phyloP scores from a whole-genome alignment of 805 yeast genomes.

The Komagataella phaffii region DNA sequence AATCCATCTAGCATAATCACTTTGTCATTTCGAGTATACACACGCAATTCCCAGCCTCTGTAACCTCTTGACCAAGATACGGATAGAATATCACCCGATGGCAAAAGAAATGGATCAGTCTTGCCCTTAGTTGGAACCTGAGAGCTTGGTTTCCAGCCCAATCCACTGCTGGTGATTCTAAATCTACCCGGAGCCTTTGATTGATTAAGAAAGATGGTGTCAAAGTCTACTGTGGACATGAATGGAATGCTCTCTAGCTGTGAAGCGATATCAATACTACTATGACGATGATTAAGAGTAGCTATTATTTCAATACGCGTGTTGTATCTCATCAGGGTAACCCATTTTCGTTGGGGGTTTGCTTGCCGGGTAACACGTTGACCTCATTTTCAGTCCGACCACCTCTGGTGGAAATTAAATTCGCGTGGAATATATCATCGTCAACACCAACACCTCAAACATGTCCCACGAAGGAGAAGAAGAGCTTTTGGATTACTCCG shows the following conservation, averaged over 20 bases:
- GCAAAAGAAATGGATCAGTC: conserved; percentile 70
- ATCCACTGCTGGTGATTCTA: conserved; percentile 92
- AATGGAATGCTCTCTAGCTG: neutral
- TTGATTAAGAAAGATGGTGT: conserved; percentile 80
- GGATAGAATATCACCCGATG: conserved; percentile 72
- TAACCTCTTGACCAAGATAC: conserved; percentile 90
- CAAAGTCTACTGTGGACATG: conserved; percentile 56
- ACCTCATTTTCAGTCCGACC: neutral
- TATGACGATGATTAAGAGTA: neutral
- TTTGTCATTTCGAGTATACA: conserved; percentile 81
- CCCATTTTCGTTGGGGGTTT: neutral
- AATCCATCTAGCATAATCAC: conserved; percentile 88
- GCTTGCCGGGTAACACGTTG: neutral
- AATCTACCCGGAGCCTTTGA: conserved; percentile 76
- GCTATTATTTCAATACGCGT: neutral
- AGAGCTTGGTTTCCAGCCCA: conserved; percentile 80
- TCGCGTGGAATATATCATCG: neutral
- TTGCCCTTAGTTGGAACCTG: conserved; percentile 25
- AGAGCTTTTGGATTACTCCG: conserved; percentile 98
- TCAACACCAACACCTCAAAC: neutral
- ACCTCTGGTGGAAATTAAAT: neutral
- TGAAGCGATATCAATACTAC: neutral
- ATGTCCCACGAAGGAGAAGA: conserved; percentile 98
- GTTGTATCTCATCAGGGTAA: neutral
- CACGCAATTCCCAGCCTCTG: conserved; percentile 78